phyloP scores from a whole-genome alignment of 257 asterid genomes.

The Schizonepeta tenuifolia region DNA sequence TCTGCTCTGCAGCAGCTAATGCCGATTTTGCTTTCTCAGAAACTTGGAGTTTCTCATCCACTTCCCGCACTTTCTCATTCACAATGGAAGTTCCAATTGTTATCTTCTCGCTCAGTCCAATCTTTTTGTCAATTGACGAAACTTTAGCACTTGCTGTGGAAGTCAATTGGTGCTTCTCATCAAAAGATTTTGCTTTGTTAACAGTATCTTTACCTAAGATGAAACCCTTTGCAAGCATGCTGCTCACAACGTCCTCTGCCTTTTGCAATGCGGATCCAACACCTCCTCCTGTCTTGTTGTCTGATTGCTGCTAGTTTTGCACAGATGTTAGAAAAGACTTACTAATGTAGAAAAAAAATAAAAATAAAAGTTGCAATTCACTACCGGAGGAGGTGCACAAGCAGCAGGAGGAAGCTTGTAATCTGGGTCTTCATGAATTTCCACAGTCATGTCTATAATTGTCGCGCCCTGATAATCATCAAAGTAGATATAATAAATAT shows the following conservation, averaged over 20 bases:
- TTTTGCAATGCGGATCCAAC: slow-evolving; percentile 71
- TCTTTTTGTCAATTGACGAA: slow-evolving; percentile 66
- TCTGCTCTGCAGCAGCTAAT: slow-evolving; percentile 82
- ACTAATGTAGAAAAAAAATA: slow-evolving; percentile 6
- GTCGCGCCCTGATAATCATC: slow-evolving; percentile 78
- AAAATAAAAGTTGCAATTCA: background rate
- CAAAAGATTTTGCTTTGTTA: slow-evolving; percentile 74
- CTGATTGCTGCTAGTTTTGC: slow-evolving; percentile 48
- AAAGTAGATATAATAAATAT: background rate
- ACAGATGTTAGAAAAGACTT: slow-evolving; percentile 25
- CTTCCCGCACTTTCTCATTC: slow-evolving; percentile 81
- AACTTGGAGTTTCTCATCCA: slow-evolving; percentile 84
- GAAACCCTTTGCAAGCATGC: slow-evolving; percentile 92
- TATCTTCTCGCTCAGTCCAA: slow-evolving; percentile 81
- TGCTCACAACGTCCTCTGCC: slow-evolving; percentile 91
- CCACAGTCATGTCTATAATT: slow-evolving; percentile 84
- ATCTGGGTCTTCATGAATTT: slow-evolving; percentile 59
- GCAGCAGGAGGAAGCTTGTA: slow-evolving; percentile 86
- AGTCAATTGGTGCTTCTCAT: slow-evolving; percentile 83
- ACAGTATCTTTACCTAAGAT: slow-evolving; percentile 86
- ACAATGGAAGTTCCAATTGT: slow-evolving; percentile 74
- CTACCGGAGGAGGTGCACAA: slow-evolving; percentile 57
- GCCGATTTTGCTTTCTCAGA: slow-evolving; percentile 91
- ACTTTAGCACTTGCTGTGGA: slow-evolving; percentile 88
- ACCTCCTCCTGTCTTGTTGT: slow-evolving; percentile 46